Evolutionary conservation across 1,139 yeast genomes (phyloP), one percentile per base, ranked within the genome.

Genomic region (Kodamaea plutei): DNA sequence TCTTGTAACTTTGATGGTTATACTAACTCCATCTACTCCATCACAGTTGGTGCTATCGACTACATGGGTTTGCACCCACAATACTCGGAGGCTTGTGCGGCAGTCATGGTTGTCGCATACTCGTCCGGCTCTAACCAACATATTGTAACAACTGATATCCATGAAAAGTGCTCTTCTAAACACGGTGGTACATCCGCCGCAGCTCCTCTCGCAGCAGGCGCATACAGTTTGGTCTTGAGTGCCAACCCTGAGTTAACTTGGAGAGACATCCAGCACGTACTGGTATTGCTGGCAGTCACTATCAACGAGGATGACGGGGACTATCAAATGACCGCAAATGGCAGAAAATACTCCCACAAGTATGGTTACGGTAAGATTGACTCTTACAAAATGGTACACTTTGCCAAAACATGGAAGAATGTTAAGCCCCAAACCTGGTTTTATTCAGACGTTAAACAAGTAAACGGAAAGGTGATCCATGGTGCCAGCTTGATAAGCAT

Each of bases 121-220:
- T 82, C 95, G 4, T 84, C 96, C 2, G 96, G 96, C 1, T 79
- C 91, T 3, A 85, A 85, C 17, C 95, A 87, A 51, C 84, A 77
- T 51, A 91, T 93, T 37, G 93, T 84, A 50, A 85, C 98, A 6
- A 85, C 97, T 2, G 97, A 91, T 55, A 73, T 87, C 33, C 71
- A 78, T 30, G 71, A 71, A n/a, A 56, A 60, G 42, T 93, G 99
- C 55, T 64, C 93, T 2, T 69, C 70, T 21, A 54, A 48, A 18
- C 98, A 93, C 57, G 96, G 97, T 6, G 99, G 99, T 14, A 93
- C 99, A 0, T 89, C 97, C 11, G 98, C 98, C 1, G 97, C 98
- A 11, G 98, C 98, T 0, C 99, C 99, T 0, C 69, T 93, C 34
- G 98, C 97, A 0, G 96, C 97, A 0, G 98, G 98, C 13, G 73